A percentile compares a stretch with the other conserved stretches of the same genome.
These are phyloP conservation scores for Ogataea paraovalis DNA, from an alignment of 805 yeast species.

Conservation along the genomic window DNA sequence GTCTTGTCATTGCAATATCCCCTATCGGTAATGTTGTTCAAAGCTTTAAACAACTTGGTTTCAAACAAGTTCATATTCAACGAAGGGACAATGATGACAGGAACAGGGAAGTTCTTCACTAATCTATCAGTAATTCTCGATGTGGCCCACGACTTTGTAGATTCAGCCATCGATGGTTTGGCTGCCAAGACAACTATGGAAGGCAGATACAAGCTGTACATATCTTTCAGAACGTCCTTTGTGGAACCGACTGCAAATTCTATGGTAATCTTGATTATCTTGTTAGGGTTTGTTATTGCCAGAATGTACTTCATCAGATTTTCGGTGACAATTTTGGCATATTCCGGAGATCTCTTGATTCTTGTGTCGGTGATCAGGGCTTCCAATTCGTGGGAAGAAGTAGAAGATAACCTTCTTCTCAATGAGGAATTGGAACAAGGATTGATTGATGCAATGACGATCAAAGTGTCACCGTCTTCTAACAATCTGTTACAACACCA, in stretches of 20 bases:
- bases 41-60: constrained; percentile 33
- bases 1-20: constrained; percentile 13
- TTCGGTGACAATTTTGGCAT: constrained; percentile 40
- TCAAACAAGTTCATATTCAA: constrained; percentile 54
- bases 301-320: constrained; percentile 51
- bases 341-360: constrained; percentile 43
- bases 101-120: constrained; percentile 60
- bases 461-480: constrained; percentile 63
- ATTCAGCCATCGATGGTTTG: constrained; percentile 46
- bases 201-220: constrained; percentile 60
- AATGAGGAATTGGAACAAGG: constrained; percentile 24
- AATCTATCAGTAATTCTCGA: constrained; percentile 61
- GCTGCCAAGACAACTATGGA: constrained; percentile 53
- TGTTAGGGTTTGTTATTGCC: constrained; percentile 41
- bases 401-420: constrained; percentile 18
- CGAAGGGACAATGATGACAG: constrained; percentile 65
- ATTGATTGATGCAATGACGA: constrained; percentile 53
- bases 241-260: constrained; percentile 61
- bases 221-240: constrained; percentile 52
- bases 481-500: constrained; percentile 55
- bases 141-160: constrained; percentile 56
- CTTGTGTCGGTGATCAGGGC: constrained; percentile 28
- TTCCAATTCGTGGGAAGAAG: not conserved
- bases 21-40: constrained; percentile 22
- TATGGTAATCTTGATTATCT: constrained; percentile 48